Evolutionary conservation across 495 filamentous ascomycete species (phyloP).

Genomic region (Pseudevernia furfuracea): DNA sequence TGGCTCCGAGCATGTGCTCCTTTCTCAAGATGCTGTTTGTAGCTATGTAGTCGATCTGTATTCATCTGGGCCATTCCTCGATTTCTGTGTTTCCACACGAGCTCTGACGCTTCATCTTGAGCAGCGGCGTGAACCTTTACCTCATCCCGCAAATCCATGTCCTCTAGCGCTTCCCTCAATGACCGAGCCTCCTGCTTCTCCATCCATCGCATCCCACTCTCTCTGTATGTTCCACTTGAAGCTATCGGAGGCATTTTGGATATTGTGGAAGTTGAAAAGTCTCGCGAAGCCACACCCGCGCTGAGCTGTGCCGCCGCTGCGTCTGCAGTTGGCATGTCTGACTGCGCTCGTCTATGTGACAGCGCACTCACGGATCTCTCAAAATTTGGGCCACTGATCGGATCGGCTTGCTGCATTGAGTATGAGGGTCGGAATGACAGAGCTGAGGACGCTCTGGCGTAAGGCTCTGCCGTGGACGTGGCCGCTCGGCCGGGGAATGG

Average conservation of each 20-base stretch:
- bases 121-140: constrained; percentile 62
- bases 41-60: constrained; percentile 54
- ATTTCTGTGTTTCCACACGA: constrained; percentile 79
- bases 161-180: constrained; percentile 70
- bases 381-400: constrained; percentile 28
- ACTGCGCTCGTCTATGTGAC: constrained; percentile 43
- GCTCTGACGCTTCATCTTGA: constrained; percentile 76
- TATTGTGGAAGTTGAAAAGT: constrained; percentile 37
- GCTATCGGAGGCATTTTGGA: constrained; percentile 26
- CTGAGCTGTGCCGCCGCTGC: constrained; percentile 37
- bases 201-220: constrained; percentile 73
- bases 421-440: constrained; percentile 27
- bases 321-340: constrained; percentile 27
- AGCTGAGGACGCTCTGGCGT: constrained; percentile 42
- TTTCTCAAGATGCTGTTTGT: constrained; percentile 52
- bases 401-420: constrained; percentile 9
- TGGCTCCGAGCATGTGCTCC: constrained; percentile 56
- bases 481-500: constrained; percentile 51
- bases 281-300: constrained; percentile 34
- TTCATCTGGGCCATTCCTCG: constrained; percentile 47
- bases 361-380: constrained; percentile 44
- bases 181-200: constrained; percentile 79
- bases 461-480: constrained; percentile 36
- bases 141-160: constrained; percentile 69
- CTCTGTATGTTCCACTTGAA: constrained; percentile 61